Conservation (phyloP, 345 rosid genomes). For the Conringia planisiliqua region DNA sequence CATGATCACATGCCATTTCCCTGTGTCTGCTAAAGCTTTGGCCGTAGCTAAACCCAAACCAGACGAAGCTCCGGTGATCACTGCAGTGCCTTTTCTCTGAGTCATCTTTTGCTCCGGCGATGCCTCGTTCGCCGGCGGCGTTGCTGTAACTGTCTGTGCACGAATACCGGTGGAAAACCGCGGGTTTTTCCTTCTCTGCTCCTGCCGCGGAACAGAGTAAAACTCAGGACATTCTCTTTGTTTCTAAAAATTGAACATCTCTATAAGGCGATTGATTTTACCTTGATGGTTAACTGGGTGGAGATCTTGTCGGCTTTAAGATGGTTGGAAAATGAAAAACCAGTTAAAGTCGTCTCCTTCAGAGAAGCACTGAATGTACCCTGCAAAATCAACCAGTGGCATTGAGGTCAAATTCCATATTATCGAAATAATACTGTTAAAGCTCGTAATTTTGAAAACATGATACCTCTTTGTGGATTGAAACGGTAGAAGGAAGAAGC, state of each 20-base stretch:
- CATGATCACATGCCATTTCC: slow-evolving; percentile 89
- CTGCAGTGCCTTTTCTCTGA: slow-evolving; percentile 63
- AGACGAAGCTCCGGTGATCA: slow-evolving; percentile 87
- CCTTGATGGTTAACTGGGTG: slow-evolving; percentile 56
- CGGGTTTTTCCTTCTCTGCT: slow-evolving; percentile 17
- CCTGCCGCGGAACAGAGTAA: slow-evolving; percentile 10
- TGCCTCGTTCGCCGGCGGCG: slow-evolving; percentile 50
- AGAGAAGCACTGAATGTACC: slow-evolving; percentile 53
- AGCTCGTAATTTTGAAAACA: neutral
- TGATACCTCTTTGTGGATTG: slow-evolving; percentile 62
- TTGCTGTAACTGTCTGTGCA: slow-evolving; percentile 55
- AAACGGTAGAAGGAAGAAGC: slow-evolving; percentile 58
- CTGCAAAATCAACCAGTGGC: slow-evolving; percentile 40
- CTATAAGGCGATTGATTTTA: neutral
- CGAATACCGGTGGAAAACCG: slow-evolving; percentile 12
- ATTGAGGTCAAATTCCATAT: neutral
- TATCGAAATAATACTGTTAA: neutral
- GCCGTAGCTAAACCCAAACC: slow-evolving; percentile 90
- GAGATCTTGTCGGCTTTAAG: slow-evolving; percentile 47
- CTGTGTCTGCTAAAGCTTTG: slow-evolving; percentile 81
- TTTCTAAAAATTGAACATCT: neutral
- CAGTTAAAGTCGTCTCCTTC: slow-evolving; percentile 71
- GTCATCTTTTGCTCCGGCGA: slow-evolving; percentile 70
- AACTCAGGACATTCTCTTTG: neutral
- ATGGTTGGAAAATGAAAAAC: slow-evolving; percentile 55